A percentile compares a stretch with the other conserved stretches of the same genome.
Evolutionary conservation across 305 asterid genomes (phyloP).

Genomic region (Nicotiana rustica): DNA sequence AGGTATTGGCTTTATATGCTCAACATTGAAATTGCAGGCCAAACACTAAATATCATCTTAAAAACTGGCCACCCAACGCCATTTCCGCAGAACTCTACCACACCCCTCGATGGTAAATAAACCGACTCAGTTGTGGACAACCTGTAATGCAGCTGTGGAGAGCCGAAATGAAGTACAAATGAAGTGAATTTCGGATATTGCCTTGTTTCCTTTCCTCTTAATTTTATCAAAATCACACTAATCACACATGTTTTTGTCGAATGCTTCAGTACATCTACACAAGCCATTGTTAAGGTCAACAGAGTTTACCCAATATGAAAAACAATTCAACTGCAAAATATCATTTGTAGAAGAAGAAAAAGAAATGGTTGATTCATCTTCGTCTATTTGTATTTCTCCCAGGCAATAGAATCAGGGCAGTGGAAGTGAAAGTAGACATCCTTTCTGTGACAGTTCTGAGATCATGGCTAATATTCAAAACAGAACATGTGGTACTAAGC

Average conservation of each 20-base stretch:
- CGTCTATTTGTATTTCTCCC: not conserved
- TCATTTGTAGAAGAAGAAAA: not conserved
- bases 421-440: not conserved
- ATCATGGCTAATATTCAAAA: slow-evolving; percentile 19
- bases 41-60: too few relatives aligned
- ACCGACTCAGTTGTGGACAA: too few relatives aligned
- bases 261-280: not conserved
- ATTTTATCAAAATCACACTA: not conserved
- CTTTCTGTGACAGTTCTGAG: not conserved
- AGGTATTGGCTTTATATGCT: too few relatives aligned
- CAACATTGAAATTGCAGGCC: too few relatives aligned
- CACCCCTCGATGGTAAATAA: too few relatives aligned
- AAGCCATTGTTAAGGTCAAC: not conserved
- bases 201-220: not conserved
- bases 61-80: too few relatives aligned
- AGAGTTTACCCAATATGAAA: not conserved
- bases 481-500: slow-evolving; percentile 24
- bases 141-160: too few relatives aligned
- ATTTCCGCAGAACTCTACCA: too few relatives aligned
- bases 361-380: not conserved
- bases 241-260: not conserved
- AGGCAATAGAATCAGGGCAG: not conserved
- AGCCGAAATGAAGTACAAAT: not conserved
- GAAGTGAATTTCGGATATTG: not conserved
- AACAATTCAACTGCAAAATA: not conserved